Evolutionary conservation across 1,139 yeast species (phyloP).

Genomic region (Arxiozyma heterogenica): DNA sequence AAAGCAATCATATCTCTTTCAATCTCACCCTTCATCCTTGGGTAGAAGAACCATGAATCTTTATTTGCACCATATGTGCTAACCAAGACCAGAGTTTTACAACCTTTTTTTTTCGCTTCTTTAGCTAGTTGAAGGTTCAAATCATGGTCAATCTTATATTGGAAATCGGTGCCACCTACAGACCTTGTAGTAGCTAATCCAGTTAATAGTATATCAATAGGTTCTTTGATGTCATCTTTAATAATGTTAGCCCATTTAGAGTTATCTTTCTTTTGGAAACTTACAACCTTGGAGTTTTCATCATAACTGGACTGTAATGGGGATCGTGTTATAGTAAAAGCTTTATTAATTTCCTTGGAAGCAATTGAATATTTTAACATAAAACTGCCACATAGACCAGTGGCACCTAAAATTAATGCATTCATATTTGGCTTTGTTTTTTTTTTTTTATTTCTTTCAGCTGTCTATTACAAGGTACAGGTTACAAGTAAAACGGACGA

Average conservation of each 20-base stretch:
- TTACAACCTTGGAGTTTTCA: conserved; percentile 2
- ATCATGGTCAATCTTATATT: conserved; percentile 61
- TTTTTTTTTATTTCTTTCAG: neutral
- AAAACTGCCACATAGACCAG: conserved; percentile 51
- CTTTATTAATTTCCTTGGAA: conserved; percentile 30
- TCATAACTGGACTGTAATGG: conserved; percentile 10
- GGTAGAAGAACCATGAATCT: conserved; percentile 46
- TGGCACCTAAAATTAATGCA: conserved; percentile 43
- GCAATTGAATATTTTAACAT: conserved; percentile 36
- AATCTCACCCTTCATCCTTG: conserved; percentile 53
- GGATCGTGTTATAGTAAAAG: conserved; percentile 43
- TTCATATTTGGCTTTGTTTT: conserved; percentile 9
- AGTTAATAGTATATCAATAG: conserved; percentile 38
- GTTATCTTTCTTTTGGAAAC: conserved; percentile 34
- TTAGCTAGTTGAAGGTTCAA: conserved; percentile 55
- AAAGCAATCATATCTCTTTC: conserved; percentile 51
- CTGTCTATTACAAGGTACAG: no score
- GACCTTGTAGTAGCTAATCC: conserved; percentile 71
- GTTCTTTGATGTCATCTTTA: conserved; percentile 12
- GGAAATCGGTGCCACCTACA: conserved; percentile 61
- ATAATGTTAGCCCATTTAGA: conserved; percentile 35
- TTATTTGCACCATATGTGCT: conserved; percentile 52
- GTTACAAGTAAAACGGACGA: neutral
- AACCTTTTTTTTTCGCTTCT: conserved; percentile 60
- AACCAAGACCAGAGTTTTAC: conserved; percentile 53